phyloP scores from a whole-genome alignment of 257 asterid genomes.

The Solanum clarkiae region DNA sequence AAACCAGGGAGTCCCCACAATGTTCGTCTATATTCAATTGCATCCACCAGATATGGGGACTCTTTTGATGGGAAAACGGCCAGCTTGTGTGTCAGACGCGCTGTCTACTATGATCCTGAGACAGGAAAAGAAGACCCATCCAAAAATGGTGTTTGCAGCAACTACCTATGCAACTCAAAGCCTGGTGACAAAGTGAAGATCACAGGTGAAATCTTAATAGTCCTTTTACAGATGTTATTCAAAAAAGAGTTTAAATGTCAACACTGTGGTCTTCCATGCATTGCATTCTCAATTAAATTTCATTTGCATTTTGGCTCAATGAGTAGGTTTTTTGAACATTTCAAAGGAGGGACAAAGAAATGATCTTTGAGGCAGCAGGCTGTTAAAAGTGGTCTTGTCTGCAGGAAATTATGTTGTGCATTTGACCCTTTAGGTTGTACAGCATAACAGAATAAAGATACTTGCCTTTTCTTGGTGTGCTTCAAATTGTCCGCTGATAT shows the following conservation, averaged over 20 bases:
- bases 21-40: conserved; percentile 84
- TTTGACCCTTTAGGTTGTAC: not conserved
- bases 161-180: conserved; percentile 75
- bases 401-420: not conserved
- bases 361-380: not conserved
- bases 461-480: not conserved
- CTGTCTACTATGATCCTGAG: conserved; percentile 83
- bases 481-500: not conserved
- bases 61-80: conserved; percentile 81
- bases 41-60: conserved; percentile 91
- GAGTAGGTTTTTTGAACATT: not conserved
- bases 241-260: not conserved
- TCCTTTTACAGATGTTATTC: not conserved
- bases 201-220: conserved; percentile 37
- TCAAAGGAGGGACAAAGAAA: not conserved
- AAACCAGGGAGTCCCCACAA: conserved; percentile 84
- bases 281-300: not conserved
- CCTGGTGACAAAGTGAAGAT: conserved; percentile 85
- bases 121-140: conserved; percentile 87
- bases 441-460: not conserved
- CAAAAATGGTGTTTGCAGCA: conserved; percentile 83
- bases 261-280: not conserved
- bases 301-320: not conserved
- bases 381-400: not conserved
- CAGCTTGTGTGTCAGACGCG: conserved; percentile 85